A percentile compares a stretch with the other conserved stretches of the same genome.
Conservation (phyloP, 108 stramenopile species). For the Parietichytrium sp. region DNA sequence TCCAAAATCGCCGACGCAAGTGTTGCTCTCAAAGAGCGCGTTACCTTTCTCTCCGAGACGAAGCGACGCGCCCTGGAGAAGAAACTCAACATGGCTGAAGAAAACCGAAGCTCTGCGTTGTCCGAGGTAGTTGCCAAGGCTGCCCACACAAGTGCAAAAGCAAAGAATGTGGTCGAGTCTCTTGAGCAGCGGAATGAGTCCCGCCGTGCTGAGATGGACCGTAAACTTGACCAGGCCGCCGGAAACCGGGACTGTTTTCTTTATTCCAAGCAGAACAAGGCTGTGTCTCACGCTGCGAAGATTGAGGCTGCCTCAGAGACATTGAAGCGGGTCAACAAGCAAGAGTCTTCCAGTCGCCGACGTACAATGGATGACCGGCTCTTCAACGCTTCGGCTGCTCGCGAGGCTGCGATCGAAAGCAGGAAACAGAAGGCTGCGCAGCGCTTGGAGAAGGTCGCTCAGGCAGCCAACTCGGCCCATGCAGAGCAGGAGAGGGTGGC, state of each 20-base stretch:
- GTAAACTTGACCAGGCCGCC: neutral
- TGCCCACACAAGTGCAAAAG: neutral
- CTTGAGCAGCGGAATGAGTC: neutral
- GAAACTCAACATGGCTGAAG: neutral
- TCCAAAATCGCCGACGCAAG: neutral
- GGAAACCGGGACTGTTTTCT: neutral
- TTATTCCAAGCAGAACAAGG: conserved; percentile 30
- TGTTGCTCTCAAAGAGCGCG: neutral
- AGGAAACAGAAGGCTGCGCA: neutral
- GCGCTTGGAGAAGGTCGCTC: neutral
- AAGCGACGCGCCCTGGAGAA: neutral
- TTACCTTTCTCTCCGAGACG: neutral
- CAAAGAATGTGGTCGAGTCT: neutral
- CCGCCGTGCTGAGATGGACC: conserved; percentile 20
- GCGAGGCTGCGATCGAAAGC: neutral
- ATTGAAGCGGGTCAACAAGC: neutral
- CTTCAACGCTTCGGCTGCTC: neutral
- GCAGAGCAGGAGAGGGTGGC: neutral
- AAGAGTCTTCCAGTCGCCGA: neutral
- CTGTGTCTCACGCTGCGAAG: neutral
- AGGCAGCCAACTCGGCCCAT: neutral
- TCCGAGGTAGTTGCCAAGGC: conserved; percentile 26
- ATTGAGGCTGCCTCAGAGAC: conserved; percentile 30
- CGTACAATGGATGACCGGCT: conserved; percentile 2
- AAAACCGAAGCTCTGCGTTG: neutral